Base-by-base conservation (phyloP, 2,329 filamentous ascomycete species). In the Talaromyces funiculosus region DNA sequence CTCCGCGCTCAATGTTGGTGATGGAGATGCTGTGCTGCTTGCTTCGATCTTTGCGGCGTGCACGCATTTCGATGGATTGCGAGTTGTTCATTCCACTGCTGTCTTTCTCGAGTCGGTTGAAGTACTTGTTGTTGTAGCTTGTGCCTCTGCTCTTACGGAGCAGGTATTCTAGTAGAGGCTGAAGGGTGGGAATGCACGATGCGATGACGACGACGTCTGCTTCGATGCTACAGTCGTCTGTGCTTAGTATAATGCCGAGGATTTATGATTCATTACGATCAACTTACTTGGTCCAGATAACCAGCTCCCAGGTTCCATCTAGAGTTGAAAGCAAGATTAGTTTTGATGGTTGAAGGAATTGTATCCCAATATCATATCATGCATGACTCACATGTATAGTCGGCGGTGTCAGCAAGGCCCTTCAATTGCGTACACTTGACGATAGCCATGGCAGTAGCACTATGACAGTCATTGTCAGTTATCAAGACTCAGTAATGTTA, bases 231-330 rank as follows among this genome's bases (percentile, higher is more conserved):
- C 38, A 6, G 22, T 38, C 7, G 40, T 43, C 9, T 2, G n/a
- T 51, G 24, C 7, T 58, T 43, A 59, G 51, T 20, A 58, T 5
- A 18, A 45, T n/a, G 1, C n/a, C 9, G n/a, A 14, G 1, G 3
- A 10, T 12, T 33, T 33, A 7, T 5, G 38, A 12, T 3, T 10
- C 10, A 24, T 9, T n/a, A 18, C 14, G 12, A 22, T 22, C 35
- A 9, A 57, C 66, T 45, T 70, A 78, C 77, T 73, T 71, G 5
- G 78, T 80, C 78, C 78, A 81, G 31, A 80, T 72, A 0, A 79
- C 71, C 6, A 80, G 67, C 24, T 78, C 72, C 0, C 72, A 71
- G 5, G 76, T 78, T 18, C 74, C 70, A 53, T 67, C 67, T 72
- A 40, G 20, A 66, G 67, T 35, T 24, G 29, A 24, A 8, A 9